phyloP scores from a whole-genome alignment of 1,284 basidiomycete species.

The Apiotrichum siamense region DNA sequence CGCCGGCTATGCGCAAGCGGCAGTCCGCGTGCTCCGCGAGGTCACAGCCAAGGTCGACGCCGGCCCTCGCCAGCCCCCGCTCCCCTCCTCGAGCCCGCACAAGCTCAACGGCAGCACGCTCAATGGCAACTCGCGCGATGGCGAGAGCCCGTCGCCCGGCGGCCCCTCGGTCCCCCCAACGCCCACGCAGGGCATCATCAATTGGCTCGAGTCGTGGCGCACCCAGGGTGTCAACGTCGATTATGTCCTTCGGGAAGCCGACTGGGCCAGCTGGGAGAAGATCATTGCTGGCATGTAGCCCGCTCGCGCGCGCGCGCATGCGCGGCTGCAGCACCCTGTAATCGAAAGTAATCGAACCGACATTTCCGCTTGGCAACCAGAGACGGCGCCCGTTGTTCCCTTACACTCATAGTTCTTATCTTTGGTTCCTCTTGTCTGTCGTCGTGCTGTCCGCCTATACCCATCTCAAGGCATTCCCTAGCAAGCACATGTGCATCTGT shows the following conservation, averaged over 20 bases:
- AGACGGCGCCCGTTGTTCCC: neutral
- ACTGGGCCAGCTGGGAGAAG: slow-evolving; percentile 36
- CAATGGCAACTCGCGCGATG: slow-evolving; percentile 5
- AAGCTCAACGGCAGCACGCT: slow-evolving; percentile 6
- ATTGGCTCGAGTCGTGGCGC: slow-evolving; percentile 32
- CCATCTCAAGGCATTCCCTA: neutral
- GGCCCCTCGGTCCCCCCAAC: neutral
- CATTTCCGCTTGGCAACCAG: too few relatives aligned
- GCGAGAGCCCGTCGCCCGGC: neutral
- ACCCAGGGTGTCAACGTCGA: slow-evolving; percentile 28
- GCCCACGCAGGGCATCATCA: slow-evolving; percentile 6
- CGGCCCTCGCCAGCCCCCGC: slow-evolving; percentile 5
- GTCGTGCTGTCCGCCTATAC: neutral
- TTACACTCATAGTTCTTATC: neutral
- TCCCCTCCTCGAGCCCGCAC: neutral
- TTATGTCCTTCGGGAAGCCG: slow-evolving; percentile 32
- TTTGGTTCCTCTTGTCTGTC: neutral
- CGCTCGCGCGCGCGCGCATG: too few relatives aligned
- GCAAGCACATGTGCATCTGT: neutral
- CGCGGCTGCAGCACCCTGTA: neutral
- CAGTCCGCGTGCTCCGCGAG: slow-evolving; percentile 31
- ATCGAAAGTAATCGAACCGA: neutral
- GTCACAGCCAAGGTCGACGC: slow-evolving; percentile 18
- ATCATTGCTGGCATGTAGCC: slow-evolving; percentile 30
- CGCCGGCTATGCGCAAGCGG: slow-evolving; percentile 23